Conservation (phyloP, 495 filamentous ascomycete species). For the Talaromyces nanjingensis region DNA sequence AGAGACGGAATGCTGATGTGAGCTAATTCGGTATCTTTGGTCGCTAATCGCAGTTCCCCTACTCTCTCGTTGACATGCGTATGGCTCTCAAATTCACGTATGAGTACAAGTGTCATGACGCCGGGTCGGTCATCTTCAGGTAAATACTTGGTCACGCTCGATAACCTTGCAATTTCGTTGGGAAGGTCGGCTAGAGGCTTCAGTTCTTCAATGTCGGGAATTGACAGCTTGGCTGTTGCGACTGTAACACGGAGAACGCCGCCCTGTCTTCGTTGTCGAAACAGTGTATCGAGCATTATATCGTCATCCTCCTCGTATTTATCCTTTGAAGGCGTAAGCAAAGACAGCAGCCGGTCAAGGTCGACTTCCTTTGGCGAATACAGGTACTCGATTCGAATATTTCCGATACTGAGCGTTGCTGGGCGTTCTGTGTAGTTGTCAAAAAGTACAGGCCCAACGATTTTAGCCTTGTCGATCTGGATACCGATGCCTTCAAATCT, state of each 20-base stretch:
- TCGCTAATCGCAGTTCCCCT: slow-evolving; percentile 51
- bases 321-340: slow-evolving; percentile 87
- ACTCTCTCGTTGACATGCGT: slow-evolving; percentile 56
- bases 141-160: slow-evolving; percentile 87
- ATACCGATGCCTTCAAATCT: slow-evolving; percentile 62
- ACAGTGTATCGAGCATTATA: slow-evolving; percentile 85
- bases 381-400: slow-evolving; percentile 68
- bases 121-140: slow-evolving; percentile 95
- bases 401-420: slow-evolving; percentile 47
- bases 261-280: slow-evolving; percentile 85
- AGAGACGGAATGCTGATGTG: slow-evolving; percentile 82
- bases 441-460: slow-evolving; percentile 60
- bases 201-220: slow-evolving; percentile 55
- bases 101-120: slow-evolving; percentile 62
- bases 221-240: slow-evolving; percentile 47
- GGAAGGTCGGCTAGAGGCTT: slow-evolving; percentile 58
- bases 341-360: slow-evolving; percentile 69
- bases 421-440: slow-evolving; percentile 41
- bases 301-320: slow-evolving; percentile 90
- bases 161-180: slow-evolving; percentile 71
- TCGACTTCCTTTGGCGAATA: slow-evolving; percentile 69
- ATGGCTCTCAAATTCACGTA: slow-evolving; percentile 53
- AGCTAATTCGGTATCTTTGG: slow-evolving; percentile 62
- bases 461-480: slow-evolving; percentile 64
- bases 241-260: slow-evolving; percentile 69